A percentile compares a stretch with the other conserved stretches of the same genome.
These are phyloP conservation scores for Ceriops decandra DNA, from an alignment of 345 rosid species.

Conservation along the genomic window DNA sequence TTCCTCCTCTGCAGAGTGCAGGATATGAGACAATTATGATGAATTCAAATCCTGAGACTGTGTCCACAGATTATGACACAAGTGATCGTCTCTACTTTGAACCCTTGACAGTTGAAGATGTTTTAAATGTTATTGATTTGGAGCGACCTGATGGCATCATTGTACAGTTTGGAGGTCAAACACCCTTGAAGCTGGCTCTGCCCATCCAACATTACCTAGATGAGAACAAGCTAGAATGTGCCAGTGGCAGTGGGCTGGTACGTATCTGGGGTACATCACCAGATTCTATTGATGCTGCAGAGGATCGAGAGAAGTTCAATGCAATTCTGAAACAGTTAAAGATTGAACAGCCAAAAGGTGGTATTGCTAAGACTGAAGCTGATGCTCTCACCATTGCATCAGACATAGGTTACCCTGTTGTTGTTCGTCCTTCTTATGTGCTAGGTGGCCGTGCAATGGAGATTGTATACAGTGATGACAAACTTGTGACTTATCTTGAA, in stretches of 20 bases:
- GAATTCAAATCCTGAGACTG: constrained; percentile 98
- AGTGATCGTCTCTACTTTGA: constrained; percentile 96
- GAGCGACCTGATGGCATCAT: constrained; percentile 96
- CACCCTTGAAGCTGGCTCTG: constrained; percentile 84
- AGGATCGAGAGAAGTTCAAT: constrained; percentile 90
- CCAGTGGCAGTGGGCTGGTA: constrained; percentile 71
- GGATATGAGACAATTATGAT: constrained; percentile 98
- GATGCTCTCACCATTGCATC: constrained; percentile 82
- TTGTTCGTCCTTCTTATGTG: constrained; percentile 93
- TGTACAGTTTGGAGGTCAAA: constrained; percentile 97
- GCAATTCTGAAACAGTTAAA: constrained; percentile 67
- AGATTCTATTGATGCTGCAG: constrained; percentile 95
- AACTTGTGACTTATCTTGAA: constrained; percentile 72
- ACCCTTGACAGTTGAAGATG: constrained; percentile 88
- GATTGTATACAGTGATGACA: constrained; percentile 75
- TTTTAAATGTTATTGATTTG: constrained; percentile 73
- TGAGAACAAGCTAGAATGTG: constrained; percentile 54
- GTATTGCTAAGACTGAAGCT: constrained; percentile 86
- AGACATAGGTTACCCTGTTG: constrained; percentile 87
- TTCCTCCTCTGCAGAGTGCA: constrained; percentile 55
- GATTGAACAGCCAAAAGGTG: constrained; percentile 97
- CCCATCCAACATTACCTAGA: constrained; percentile 83
- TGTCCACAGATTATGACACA: constrained; percentile 92
- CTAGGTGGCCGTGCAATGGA: constrained; percentile 98
- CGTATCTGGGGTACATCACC: constrained; percentile 96